Evolutionary conservation across 192 early-diverging fungal genomes (phyloP).

Genomic region (Paraglomus occultum): DNA sequence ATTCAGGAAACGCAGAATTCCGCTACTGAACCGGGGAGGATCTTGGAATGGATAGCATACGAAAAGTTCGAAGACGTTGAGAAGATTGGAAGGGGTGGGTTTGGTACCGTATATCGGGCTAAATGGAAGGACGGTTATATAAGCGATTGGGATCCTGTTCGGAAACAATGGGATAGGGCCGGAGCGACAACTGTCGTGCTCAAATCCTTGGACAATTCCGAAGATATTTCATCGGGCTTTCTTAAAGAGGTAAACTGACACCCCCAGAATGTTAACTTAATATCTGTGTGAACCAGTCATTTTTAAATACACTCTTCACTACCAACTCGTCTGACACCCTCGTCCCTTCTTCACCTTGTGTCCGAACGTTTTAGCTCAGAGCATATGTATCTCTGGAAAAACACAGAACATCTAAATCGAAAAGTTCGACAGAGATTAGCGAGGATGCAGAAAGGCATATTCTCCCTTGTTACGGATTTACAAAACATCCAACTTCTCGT

Average conservation of each 20-base stretch:
- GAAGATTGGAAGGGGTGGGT: neutral
- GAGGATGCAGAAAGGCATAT: neutral
- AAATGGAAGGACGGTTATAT: conserved; percentile 16
- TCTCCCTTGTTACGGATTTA: conserved; percentile 14
- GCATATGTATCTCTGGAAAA: neutral
- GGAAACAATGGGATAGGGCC: neutral
- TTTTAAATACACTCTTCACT: neutral
- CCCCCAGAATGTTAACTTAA: neutral
- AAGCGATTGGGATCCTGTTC: conserved; percentile 10
- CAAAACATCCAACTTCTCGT: conserved; percentile 19
- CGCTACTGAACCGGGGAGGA: neutral
- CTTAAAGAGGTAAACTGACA: conserved; percentile 8
- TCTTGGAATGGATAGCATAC: conserved; percentile 23
- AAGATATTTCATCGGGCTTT: neutral
- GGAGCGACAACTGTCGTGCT: conserved; percentile 3
- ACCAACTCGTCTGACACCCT: neutral
- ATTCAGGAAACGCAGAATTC: conserved; percentile 15
- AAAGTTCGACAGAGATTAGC: no score
- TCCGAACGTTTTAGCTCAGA: conserved; percentile 3
- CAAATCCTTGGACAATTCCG: conserved; percentile 20
- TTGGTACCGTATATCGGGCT: neutral
- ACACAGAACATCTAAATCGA: no score
- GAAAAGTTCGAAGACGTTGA: conserved; percentile 13
- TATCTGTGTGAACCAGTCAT: neutral
- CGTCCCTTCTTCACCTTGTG: neutral